phyloP scores from a whole-genome alignment of 2,329 filamentous ascomycete species.

The Thermomyces lanuginosus region DNA sequence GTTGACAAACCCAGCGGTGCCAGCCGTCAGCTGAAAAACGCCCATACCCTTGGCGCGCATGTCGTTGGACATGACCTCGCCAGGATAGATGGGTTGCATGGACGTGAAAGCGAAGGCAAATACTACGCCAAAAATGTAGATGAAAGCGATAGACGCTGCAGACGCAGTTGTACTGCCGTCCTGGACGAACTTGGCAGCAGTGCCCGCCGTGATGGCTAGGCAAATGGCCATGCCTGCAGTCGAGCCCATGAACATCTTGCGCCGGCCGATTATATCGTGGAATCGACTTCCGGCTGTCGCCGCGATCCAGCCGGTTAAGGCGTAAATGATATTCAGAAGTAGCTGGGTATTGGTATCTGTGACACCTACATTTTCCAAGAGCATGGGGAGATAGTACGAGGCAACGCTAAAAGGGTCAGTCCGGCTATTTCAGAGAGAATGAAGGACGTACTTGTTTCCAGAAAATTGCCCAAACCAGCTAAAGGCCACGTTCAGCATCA shows the following conservation, averaged over 20 bases:
- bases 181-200: constrained; percentile 9
- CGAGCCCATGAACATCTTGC: constrained; percentile 2
- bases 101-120: neutral
- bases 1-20: constrained; percentile 2
- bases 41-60: constrained; percentile 2
- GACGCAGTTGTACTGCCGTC: constrained; percentile 3
- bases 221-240: constrained; percentile 2
- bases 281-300: constrained; percentile 1
- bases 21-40: neutral
- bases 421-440: too few species aligned
- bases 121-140: constrained; percentile 2
- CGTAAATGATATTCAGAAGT: constrained; percentile 24
- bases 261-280: constrained; percentile 1
- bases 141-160: constrained; percentile 2
- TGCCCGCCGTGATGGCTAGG: constrained; percentile 7
- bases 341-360: constrained; percentile 20
- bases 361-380: constrained; percentile 25
- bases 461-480: constrained; percentile 25
- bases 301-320: constrained; percentile 10
- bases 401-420: too few species aligned
- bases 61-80: constrained; percentile 1
- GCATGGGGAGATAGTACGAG: constrained; percentile 23
- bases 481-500: constrained; percentile 21
- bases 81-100: constrained; percentile 1
- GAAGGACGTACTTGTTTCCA: constrained; percentile 14